phyloP scores from a whole-genome alignment of 2,329 filamentous ascomycete genomes.

The Pleoardoris graminearum region DNA sequence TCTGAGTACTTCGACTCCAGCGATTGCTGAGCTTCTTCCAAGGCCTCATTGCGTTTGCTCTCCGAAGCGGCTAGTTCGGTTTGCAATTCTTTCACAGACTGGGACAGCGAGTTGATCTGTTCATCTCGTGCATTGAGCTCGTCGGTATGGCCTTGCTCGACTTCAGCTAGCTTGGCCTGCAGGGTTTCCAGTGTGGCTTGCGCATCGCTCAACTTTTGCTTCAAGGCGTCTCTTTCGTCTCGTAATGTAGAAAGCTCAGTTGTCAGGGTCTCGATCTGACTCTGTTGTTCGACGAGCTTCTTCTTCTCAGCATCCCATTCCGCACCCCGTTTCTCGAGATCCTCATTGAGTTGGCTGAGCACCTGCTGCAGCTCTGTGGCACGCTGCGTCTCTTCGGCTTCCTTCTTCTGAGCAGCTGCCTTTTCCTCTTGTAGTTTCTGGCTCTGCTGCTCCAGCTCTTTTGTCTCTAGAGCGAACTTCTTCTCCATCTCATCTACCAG shows the following conservation, averaged over 20 bases:
- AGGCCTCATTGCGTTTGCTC: conserved; percentile 26
- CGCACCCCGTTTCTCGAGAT: conserved; percentile 40
- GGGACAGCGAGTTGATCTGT: conserved; percentile 33
- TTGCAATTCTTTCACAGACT: conserved; percentile 30
- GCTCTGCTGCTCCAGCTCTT: conserved; percentile 37
- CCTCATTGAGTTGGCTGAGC: conserved; percentile 39
- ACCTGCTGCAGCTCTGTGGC: conserved; percentile 42
- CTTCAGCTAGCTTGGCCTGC: conserved; percentile 30
- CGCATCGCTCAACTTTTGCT: conserved; percentile 26
- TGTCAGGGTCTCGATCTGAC: conserved; percentile 32
- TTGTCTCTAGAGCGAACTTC: conserved; percentile 40
- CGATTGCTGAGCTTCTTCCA: conserved; percentile 29
- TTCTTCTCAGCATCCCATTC: conserved; percentile 44
- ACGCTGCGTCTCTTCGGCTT: conserved; percentile 36
- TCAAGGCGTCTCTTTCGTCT: conserved; percentile 31
- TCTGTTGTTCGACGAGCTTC: conserved; percentile 38
- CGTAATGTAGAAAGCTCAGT: conserved; percentile 27
- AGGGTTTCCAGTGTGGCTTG: conserved; percentile 29
- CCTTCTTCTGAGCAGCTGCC: conserved; percentile 34
- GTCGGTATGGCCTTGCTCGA: conserved; percentile 35
- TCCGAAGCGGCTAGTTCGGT: conserved; percentile 26
- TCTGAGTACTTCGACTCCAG: conserved; percentile 36
- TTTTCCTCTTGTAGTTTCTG: conserved; percentile 39
- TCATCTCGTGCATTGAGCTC: conserved; percentile 32
- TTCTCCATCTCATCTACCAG: conserved; percentile 41